Evolutionary conservation across 257 asterid species (phyloP), one percentile per base, ranked within the genome.

Genomic region (Paulownia fortunei): DNA sequence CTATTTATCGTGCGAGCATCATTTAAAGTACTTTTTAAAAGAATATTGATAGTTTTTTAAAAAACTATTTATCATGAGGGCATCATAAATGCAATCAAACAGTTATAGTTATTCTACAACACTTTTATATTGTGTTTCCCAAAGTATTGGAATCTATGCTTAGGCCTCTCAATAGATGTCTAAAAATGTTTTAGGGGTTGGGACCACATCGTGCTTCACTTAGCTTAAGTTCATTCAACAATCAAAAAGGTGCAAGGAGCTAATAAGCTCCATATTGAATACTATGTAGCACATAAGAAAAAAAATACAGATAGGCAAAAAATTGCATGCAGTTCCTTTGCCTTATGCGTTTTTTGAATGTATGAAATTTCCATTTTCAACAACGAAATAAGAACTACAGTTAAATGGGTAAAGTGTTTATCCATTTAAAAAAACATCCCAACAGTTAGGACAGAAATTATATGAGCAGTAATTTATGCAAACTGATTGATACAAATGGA

Each of bases 201-300:
- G n/a, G 13, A 68, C 52, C 39, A 76, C 39, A 30, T 18, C 30
- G 16, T 69, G 72, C 18, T 59, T 69, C 27, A 11, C 27, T 24
- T 49, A 52, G 44, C 55, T 18, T 32, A 77, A 77, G 39, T 18
- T 59, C 52, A 42, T 27, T 37, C 64, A 76, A 13, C 73, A 44
- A 37, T 55, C 5, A 49, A 47, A 9, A 39, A 15, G 23, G 16
- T 1, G 0, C 47, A 19, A 59, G 60, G 52, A 76, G 78, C 69
- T 56, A 60, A 46, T 18, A 23, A 21, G 54, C 79, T n/a, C 67
- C 27, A 37, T 23, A 11, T 13, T n/a, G 39, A 56, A 16, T 47
- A 34, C 12, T n/a, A n/a, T 51, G 18, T 19, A n/a, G 4, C 58
- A 32, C 52, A 58, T 6, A 42, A 67, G 18, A 77, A 39, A 8